Percentiles rank a stretch among this genome's conserved stretches.
Conservation (phyloP, 164 flowering plant species). For the Nelumbo lutea region DNA sequence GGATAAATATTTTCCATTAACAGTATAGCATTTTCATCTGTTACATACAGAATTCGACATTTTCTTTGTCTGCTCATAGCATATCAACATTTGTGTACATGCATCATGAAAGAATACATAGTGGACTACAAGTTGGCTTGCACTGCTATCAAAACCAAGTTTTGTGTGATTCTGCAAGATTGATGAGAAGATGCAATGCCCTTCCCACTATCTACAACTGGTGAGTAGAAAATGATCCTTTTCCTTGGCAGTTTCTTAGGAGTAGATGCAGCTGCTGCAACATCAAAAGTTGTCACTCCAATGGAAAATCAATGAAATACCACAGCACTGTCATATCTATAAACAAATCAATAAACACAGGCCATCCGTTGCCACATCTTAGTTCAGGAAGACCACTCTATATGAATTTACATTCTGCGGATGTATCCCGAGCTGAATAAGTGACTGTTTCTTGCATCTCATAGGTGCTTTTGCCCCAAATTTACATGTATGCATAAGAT, state of each 20-base stretch:
- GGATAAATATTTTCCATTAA: no score
- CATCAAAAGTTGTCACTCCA: background rate
- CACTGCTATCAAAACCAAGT: background rate
- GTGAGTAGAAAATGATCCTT: background rate
- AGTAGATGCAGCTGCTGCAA: background rate
- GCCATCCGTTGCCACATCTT: background rate
- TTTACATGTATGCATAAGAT: slow-evolving; percentile 22
- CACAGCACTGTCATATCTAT: background rate
- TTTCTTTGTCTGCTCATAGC: background rate
- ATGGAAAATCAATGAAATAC: background rate
- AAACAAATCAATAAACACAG: background rate
- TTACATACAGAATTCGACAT: background rate
- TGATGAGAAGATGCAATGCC: slow-evolving; percentile 1
- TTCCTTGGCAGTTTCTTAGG: background rate
- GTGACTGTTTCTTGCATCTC: slow-evolving; percentile 27
- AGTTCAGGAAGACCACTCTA: slow-evolving; percentile 30
- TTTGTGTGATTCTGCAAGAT: background rate
- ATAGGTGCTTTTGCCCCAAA: slow-evolving; percentile 27
- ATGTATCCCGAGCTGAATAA: slow-evolving; percentile 22
- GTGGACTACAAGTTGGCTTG: background rate
- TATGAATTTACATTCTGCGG: slow-evolving; percentile 27
- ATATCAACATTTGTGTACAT: slow-evolving; percentile 8
- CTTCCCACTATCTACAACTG: slow-evolving; percentile 7
- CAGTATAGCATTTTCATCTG: background rate
- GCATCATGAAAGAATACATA: slow-evolving; percentile 4